These are phyloP conservation scores for Helminthosporium solani DNA, from an alignment of 2,329 filamentous ascomycete species.

Conservation along the genomic window DNA sequence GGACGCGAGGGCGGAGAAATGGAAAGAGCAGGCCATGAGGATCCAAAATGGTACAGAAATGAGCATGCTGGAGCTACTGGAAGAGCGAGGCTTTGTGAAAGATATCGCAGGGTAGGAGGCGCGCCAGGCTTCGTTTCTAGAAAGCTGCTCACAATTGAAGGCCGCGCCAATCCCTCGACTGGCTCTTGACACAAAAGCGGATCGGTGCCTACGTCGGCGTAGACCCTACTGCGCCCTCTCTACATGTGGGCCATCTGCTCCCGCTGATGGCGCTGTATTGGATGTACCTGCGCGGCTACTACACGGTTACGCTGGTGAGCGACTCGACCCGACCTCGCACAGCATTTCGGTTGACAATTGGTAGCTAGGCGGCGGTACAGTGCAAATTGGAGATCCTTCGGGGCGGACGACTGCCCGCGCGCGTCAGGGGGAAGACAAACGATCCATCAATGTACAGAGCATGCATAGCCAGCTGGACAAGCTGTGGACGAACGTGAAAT, in stretches of 20 bases:
- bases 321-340: constrained; percentile 7
- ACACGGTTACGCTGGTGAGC: constrained; percentile 61
- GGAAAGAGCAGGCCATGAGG: constrained; percentile 29
- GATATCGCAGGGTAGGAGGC: constrained; percentile 68
- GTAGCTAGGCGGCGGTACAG: constrained; percentile 70
- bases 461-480: constrained; percentile 70
- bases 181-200: constrained; percentile 63
- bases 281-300: constrained; percentile 75
- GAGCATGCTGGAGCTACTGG: constrained; percentile 62
- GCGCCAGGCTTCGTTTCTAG: constrained; percentile 6
- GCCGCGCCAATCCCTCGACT: constrained; percentile 57
- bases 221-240: constrained; percentile 75
- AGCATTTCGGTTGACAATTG: constrained; percentile 24
- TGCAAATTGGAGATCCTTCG: constrained; percentile 76
- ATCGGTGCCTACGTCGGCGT: constrained; percentile 78
- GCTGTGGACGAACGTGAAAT: constrained; percentile 73
- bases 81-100: constrained; percentile 73
- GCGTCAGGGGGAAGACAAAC: constrained; percentile 52
- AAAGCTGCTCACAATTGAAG: constrained; percentile 23
- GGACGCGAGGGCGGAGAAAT: constrained; percentile 19
- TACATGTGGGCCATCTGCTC: constrained; percentile 78
- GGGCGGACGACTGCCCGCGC: constrained; percentile 65
- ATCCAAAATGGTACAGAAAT: constrained; percentile 33
- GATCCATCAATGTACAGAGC: constrained; percentile 65
- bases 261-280: constrained; percentile 83